Evolutionary conservation across 2,329 filamentous ascomycete species (phyloP), one percentile per base, ranked within the genome.

Genomic region (Sporothrix inflata): DNA sequence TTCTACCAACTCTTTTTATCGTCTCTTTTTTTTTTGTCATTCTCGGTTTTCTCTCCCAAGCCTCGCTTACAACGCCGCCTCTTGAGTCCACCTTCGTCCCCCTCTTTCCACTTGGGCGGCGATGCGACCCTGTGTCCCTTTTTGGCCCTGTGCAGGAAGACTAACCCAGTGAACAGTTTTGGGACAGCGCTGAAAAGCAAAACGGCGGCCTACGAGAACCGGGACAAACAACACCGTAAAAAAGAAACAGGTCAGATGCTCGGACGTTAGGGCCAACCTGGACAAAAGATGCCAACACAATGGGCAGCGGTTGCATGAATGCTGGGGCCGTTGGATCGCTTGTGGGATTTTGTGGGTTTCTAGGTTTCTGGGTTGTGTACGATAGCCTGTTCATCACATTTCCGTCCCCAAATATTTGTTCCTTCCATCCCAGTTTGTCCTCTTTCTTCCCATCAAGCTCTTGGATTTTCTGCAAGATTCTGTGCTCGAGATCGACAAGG

Each of bases 61-160:
- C 19, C 34, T 42, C 57, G 34, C 57, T 40, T 61, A 40, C 30
- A 60, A 40, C 30, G 34, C 19, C 30, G 16, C 19, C 11, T 11
- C 19, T 38, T 16, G 12, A 19, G 30, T 40, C 19, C 57, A 16
- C 19, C 19, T 11, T 19, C 40, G 27, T 4, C 30, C 65, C 38
- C 63, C 42, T 51, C 65, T 21, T 68, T 40, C 19, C 8, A 21
- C 65, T 68, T 55, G 40, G 51, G 38, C 24, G 51, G 7, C 45
- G 27, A 71, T 71, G 61, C 63, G 47, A 73, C 72, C 49, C 53
- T 61, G 47, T 53, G 16, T 49, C 69, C 65, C 21, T 11, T 63
- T 73, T 71, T 57, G 69, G 72, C 55, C 9, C 34, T 14, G 3
- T 73, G 72, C 72, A 73, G 72, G 60, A 63, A 63, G 19, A 51